Base-by-base conservation (phyloP, 805 yeast genomes). In the Millerago galiae region DNA sequence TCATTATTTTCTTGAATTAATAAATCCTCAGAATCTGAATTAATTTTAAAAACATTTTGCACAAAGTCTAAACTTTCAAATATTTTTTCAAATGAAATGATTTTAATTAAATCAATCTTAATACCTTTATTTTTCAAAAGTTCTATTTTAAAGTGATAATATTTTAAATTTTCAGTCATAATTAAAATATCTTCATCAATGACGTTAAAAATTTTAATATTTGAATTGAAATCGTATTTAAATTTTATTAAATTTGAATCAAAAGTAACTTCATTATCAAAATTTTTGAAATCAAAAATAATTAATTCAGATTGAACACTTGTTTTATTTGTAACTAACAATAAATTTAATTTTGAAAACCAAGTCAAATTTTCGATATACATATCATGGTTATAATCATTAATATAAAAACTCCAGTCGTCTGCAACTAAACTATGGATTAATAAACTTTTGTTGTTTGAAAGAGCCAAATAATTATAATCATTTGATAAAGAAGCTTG, bases 381-480 rank as follows among this genome's bases (percentile, higher is more conserved):
- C 25, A 55, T 37, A 13, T 53, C 56, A 28, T 54, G 52, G 28
- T 46, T 48, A 33, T 43, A 50, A 29, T 54, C 59, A 44, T 60
- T 56, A 26, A 46, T 47, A 43, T 56, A 60, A 34, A 49, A 44
- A 41, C 53, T 48, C 65, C 65, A 60, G 18, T 50, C 51, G 14
- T 47, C 47, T 9, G 49, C 49, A 6, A 24, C 21, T 16, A 52
- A 46, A 3, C 58, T 51, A 40, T 59, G 52, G 3, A 59, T 34
- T 34, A 57, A 31, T 12, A 60, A 26, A 4, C 48, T 38, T 8
- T 37, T 45, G 0, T 35, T 34, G 27, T 57, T 59, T 1, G 57
- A 47, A 1, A 59, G 2, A 1, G 60, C 62, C 3, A 59, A 35
- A 33, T 35, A 51, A 17, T 48, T 43, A 10, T 53, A 59, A 43